Base-by-base conservation (phyloP, 495 filamentous ascomycete genomes). In the Xylaria castorea region DNA sequence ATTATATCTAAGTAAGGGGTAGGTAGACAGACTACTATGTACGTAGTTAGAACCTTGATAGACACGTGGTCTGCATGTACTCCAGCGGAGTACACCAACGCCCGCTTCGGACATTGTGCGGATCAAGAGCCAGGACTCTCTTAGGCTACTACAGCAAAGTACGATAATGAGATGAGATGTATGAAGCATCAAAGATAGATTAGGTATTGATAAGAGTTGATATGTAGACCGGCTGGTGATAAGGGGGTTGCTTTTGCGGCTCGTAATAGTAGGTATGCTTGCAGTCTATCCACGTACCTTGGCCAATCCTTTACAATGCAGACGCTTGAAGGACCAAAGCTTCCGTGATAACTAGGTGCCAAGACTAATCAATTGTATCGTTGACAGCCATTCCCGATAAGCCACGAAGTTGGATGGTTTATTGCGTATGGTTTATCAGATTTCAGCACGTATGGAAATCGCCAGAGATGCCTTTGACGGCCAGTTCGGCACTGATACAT, bases 11-110 rank as follows among this genome's bases (percentile, higher is more conserved):
- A n/a, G n/a, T 44, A 44, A 44, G 5, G 42, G 12, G 9, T 30
- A 55, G n/a, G 38, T 36, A 51, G 16, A 22, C 34, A 42, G 38
- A 42, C 38, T 9, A 42, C 38, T 12, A 42, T 12, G 38, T 42
- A 42, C 38, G 38, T 22, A 18, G 60, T 40, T 63, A n/a, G 61
- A 64, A 66, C 64, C 64, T 51, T 51, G 64, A 66, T 30, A 20
- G 18, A 38, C 64, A 66, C 64, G 64, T 66, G 64, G 64, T 66
- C 30, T 48, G 3, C 44, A 66, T 46, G 67, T 46, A 62, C 42
- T 48, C 27, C 46, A 70, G 68, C 68, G 68, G 58, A 51, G 68
- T 40, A 60, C 68, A 46, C 58, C 44, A 48, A 34, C 32, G 5
- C 58, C 30, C 30, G 42, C 68, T 8, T 58, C 38, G 67, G 68